Percentiles rank a stretch among this genome's conserved stretches.
These are phyloP conservation scores for Thielaviopsis ethacetica DNA, from an alignment of 2,329 filamentous ascomycete genomes.

Conservation along the genomic window DNA sequence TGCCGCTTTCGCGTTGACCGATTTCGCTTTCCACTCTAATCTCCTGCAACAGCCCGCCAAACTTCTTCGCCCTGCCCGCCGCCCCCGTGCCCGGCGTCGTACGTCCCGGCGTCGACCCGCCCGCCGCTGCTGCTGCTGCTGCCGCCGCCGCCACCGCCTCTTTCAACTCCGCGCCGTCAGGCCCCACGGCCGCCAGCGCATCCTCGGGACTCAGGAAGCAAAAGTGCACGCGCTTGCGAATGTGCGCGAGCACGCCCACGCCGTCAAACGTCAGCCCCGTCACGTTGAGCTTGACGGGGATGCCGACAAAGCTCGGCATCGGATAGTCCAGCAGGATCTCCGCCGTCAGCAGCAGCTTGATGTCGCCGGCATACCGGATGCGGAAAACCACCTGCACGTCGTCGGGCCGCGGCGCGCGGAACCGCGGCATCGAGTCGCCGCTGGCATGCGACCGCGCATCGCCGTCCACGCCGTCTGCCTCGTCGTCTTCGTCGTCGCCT, in stretches of 20 bases:
- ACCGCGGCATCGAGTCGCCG: constrained; percentile 24
- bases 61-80: constrained; percentile 16
- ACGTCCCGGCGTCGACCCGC: constrained; percentile 13
- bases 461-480: constrained; percentile 11
- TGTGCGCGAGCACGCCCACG: constrained; percentile 80
- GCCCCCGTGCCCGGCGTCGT: constrained; percentile 4
- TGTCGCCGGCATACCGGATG: constrained; percentile 74
- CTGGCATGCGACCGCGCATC: constrained; percentile 17
- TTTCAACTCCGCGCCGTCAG: constrained; percentile 22
- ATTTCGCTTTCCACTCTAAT: constrained; percentile 97
- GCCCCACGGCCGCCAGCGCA: constrained; percentile 54
- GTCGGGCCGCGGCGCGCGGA: constrained; percentile 60
- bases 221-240: constrained; percentile 76
- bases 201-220: constrained; percentile 91
- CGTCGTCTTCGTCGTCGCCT: constrained; percentile 12
- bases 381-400: constrained; percentile 89
- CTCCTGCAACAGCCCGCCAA: constrained; percentile 73
- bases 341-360: constrained; percentile 76
- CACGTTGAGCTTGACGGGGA: constrained; percentile 86
- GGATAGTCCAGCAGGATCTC: constrained; percentile 95
- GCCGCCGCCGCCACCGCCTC: constrained; percentile 16
- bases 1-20: constrained; percentile 75
- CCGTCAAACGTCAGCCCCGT: constrained; percentile 92
- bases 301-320: constrained; percentile 94
- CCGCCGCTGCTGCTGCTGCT: not conserved